A percentile compares a stretch with the other conserved stretches of the same genome.
Conservation (phyloP, 306 rosid species). For the Oemleria cerasiformis region DNA sequence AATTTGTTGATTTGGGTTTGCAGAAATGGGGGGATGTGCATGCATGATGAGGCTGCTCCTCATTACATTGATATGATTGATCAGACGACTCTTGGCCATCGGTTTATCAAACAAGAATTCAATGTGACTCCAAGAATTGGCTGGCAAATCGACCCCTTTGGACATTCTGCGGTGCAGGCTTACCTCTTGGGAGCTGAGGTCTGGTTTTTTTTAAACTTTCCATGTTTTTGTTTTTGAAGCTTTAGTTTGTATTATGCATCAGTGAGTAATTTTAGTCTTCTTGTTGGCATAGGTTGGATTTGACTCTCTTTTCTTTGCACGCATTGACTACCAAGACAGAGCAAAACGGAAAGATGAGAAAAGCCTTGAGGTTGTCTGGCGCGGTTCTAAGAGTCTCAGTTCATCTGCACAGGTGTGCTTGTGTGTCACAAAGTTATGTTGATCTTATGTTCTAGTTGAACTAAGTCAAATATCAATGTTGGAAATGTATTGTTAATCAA, state of each 20-base stretch:
- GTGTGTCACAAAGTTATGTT: not conserved
- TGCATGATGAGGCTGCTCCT: slow-evolving; percentile 89
- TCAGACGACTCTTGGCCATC: slow-evolving; percentile 90
- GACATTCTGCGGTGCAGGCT: slow-evolving; percentile 88
- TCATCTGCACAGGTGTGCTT: slow-evolving; percentile 36
- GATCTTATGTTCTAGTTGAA: not conserved
- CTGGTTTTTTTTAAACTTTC: not conserved
- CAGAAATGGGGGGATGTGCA: slow-evolving; percentile 90
- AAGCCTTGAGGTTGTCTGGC: slow-evolving; percentile 45
- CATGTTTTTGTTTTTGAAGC: not conserved
- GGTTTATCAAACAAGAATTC: slow-evolving; percentile 56
- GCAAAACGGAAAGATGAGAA: slow-evolving; percentile 32
- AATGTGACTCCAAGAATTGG: slow-evolving; percentile 66
- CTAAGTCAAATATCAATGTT: not conserved
- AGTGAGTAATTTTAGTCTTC: not conserved
- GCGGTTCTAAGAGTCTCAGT: slow-evolving; percentile 37
- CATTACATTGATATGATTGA: slow-evolving; percentile 92
- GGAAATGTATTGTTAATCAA: not conserved
- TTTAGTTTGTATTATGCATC: not conserved
- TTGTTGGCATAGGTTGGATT: slow-evolving; percentile 35
- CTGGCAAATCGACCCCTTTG: slow-evolving; percentile 92
- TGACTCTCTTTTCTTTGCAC: slow-evolving; percentile 36
- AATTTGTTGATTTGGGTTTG: slow-evolving; percentile 12
- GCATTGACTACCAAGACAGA: slow-evolving; percentile 47
- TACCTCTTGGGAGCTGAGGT: slow-evolving; percentile 79